A percentile compares a stretch with the other conserved stretches of the same genome.
Conservation (phyloP, 2,329 filamentous ascomycete species). For the Chrysoporthe cubensis region DNA sequence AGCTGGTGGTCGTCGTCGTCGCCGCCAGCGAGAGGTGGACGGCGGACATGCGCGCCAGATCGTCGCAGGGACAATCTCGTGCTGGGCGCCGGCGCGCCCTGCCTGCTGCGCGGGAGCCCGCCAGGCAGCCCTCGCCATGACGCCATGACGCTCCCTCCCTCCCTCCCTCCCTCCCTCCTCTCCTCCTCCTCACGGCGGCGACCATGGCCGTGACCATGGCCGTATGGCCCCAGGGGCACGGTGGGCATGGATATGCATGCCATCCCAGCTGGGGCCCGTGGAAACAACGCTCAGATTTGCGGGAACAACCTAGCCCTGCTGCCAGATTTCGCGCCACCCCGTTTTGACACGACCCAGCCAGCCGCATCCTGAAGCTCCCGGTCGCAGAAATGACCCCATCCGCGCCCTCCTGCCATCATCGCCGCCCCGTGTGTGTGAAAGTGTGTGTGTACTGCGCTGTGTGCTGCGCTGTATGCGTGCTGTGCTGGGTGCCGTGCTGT, state of each 20-base stretch:
- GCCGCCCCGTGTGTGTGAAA: too few relatives aligned
- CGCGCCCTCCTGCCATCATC: not conserved
- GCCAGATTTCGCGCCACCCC: constrained; percentile 9
- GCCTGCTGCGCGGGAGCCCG: not conserved
- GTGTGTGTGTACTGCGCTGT: too few relatives aligned
- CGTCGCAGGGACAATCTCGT: not conserved
- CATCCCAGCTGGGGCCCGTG: constrained; percentile 19
- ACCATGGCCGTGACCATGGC: not conserved
- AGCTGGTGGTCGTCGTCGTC: not conserved
- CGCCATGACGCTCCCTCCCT: too few relatives aligned
- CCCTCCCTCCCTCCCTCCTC: too few relatives aligned
- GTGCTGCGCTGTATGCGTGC: not conserved
- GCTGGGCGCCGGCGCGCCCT: not conserved
- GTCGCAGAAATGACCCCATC: constrained; percentile 19
- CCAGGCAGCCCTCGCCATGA: not conserved
- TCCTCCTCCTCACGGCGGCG: not conserved
- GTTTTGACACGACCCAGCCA: constrained; percentile 13
- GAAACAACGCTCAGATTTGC: constrained; percentile 28
- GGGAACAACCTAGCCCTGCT: constrained; percentile 18
- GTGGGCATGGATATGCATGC: constrained; percentile 23
- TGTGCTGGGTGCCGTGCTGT: constrained; percentile 12
- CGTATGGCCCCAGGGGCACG: not conserved
- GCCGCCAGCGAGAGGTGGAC: not conserved
- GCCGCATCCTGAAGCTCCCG: constrained; percentile 20
- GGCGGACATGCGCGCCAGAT: not conserved